Evolutionary conservation across 2,329 filamentous ascomycete genomes (phyloP), one percentile per base, ranked within the genome.

Genomic region (Immersiporthe knoxdaviesiana): DNA sequence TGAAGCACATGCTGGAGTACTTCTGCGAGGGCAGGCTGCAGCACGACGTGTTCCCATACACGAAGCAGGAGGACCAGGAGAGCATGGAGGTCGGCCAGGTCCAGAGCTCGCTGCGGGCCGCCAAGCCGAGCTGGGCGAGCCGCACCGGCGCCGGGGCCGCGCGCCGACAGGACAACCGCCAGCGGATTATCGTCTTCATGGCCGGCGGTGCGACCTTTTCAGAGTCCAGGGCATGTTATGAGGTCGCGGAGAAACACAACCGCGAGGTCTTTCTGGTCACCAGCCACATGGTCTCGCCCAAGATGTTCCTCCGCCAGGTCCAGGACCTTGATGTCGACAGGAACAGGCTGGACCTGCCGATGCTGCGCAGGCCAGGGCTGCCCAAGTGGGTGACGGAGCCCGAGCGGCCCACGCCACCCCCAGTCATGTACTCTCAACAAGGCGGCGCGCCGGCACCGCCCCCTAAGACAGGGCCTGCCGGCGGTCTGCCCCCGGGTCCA

Each of bases 181-280:
- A 99, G 78, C 90, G 96, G 65, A 87, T 98, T 66, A 92, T 99
- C 70, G 90, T 98, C 21, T 98, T 97, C 78, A 91, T 98, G 86
- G 96, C 95, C 1, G 96, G 96, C 62, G 96, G 96, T 59, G 96
- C 96, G 27, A 98, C 96, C 0, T 97, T 95, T 78, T 94, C 93
- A 6, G 96, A 99, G 81, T 87, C 92, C 41, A 89, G 96, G 37
- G 87, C 90, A 16, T 99, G 96, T 81, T 98, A 98, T 78, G 93
- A 97, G 75, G 83, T 95, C 35, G 91, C 92, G 2, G 86, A 90
- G 65, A 83, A 89, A 63, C 89, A 89, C 61, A 89, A 88, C 65
- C 89, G 91, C 72, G 96, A 99, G 74, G 83, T 98, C n/a, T 92
- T 97, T 77, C 87, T 99, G 6, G 88, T 91, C 24, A 96, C 93